Evolutionary conservation across 345 rosid genomes (phyloP), one percentile per base, ranked within the genome.

Genomic region (Populus simonii): DNA sequence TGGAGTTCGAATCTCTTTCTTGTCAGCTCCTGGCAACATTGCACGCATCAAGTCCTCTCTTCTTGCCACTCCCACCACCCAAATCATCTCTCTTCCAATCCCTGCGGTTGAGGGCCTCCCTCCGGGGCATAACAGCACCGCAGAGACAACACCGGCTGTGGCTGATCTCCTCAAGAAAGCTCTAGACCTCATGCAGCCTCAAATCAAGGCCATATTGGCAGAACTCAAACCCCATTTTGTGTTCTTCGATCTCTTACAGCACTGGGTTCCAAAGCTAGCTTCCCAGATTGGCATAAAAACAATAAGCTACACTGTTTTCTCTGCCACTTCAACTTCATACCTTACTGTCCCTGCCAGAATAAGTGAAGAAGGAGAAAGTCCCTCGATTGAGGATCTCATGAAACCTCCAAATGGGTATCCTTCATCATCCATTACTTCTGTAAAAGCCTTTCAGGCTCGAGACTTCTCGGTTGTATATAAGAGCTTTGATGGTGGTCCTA

Each of bases 161-260:
- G 77, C 74, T 0, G 84, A 74, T 8, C 80, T 75, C 29, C 84
- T 86, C 41, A 81, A 63, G 74, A 66, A 71, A 53, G 84, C 85
- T 6, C 1, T 77, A 1, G 88, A 83, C 39, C 86, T 83, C 45
- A 86, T 78, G 75, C 79, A 80, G 68, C 85, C 86, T 8, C 82
- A 83, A 23, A 25, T 81, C 62, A 72, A 27, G 43, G 22, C 76
- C 27, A 16, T 81, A 8, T 38, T 84, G 20, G 39, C 79, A 1
- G 12, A 72, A 20, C 89, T 86, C 77, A 72, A 72, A 29, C 85
- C 89, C 38, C 72, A 83, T 27, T 75, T 84, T 47, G 80, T 86
- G 3, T 27, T 86, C 65, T 81, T 53, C 59, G 85, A 86, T 65
- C 68, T 71, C 20, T 7, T 11, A 17, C 76, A 29, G 8, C 5